These are phyloP conservation scores for Trichopus zeylanicus DNA, from an alignment of 116 monocot species.

Conservation along the genomic window DNA sequence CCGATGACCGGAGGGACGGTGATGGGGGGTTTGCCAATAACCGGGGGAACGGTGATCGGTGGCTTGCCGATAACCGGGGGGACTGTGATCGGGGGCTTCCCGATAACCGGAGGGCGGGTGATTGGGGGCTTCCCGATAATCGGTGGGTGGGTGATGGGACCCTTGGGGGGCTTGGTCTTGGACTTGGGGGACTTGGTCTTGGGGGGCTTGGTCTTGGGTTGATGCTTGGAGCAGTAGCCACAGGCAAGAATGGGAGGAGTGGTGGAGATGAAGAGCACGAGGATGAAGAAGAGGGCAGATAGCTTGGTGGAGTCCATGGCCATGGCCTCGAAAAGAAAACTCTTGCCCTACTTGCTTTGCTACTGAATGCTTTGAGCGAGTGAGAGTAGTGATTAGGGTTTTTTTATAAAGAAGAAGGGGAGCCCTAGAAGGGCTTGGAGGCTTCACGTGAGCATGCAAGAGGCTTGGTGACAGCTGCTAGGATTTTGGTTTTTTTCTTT, in stretches of 20 bases:
- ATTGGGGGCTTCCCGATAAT: background rate
- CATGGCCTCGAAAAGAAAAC: background rate
- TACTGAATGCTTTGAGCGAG: background rate
- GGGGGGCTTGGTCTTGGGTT: slow-evolving; percentile 1
- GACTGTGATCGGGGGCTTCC: slow-evolving; percentile 6
- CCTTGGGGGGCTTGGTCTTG: too few relatives aligned
- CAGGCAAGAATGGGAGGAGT: slow-evolving; percentile 10
- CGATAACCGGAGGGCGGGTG: slow-evolving; percentile 12
- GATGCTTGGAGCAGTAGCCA: background rate
- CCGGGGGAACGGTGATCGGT: slow-evolving; percentile 9
- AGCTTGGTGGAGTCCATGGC: slow-evolving; percentile 28
- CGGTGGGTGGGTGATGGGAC: background rate
- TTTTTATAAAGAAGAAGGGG: too few relatives aligned
- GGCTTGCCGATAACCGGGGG: slow-evolving; percentile 2
- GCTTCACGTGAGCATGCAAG: too few relatives aligned
- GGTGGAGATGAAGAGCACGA: slow-evolving; percentile 22
- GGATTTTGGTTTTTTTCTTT: too few relatives aligned
- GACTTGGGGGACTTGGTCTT: too few relatives aligned
- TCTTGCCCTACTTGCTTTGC: too few relatives aligned
- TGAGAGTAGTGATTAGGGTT: background rate
- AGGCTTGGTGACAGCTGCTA: too few relatives aligned
- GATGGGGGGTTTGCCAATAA: background rate
- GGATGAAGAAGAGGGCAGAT: slow-evolving; percentile 19
- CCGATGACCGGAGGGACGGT: slow-evolving; percentile 2
- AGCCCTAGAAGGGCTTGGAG: too few relatives aligned